Evolutionary conservation across 2,329 filamentous ascomycete genomes (phyloP), one percentile per base, ranked within the genome.

Genomic region (Lomentospora prolificans): DNA sequence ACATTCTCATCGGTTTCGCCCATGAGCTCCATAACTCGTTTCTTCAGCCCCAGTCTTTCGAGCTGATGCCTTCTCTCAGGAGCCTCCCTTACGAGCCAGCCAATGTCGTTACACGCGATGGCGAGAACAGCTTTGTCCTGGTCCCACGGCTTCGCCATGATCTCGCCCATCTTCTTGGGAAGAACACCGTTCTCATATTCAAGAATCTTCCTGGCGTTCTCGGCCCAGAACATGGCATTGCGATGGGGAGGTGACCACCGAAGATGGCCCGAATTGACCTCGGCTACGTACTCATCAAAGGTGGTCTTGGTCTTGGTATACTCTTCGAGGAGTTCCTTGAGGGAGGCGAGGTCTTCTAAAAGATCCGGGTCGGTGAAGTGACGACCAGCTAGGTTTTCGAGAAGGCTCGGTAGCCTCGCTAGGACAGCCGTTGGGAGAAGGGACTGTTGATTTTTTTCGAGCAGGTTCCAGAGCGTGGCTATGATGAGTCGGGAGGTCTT

Each of bases 401-500:
- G 72, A n/a, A 85, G 72, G 4, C 75, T 71, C 3, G 84, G 92
- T 31, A 97, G 82, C 58, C 90, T 86, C 53, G 89, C 90, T 58
- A 96, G 86, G 22, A 94, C 86, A 1, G 94, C 91, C 2, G 87
- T 86, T 6, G 92, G 91, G 56, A 97, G 84, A 69, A 85, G 72
- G 68, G 87, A 79, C 79, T 87, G 75, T 73, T 81, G 70, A 76
- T 89, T 85, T 58, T 76, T 75, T 48, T 75, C 75, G 36, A 96
- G 82, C 48, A 99, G 84, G 71, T 96, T 97, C 68, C 87, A 81
- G 41, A 99, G 80, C 6, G 92, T 96, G 8, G 90, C 90, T 48
- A 97, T 79, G 50, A 96, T 82, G 55, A 99, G 80, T 28, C 94
- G 85, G 0, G 92, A 97, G 1, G 92, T 97, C 78, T 99, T 99